phyloP scores from a whole-genome alignment of 2,329 filamentous ascomycete genomes.

The Leptographium galeiforme region DNA sequence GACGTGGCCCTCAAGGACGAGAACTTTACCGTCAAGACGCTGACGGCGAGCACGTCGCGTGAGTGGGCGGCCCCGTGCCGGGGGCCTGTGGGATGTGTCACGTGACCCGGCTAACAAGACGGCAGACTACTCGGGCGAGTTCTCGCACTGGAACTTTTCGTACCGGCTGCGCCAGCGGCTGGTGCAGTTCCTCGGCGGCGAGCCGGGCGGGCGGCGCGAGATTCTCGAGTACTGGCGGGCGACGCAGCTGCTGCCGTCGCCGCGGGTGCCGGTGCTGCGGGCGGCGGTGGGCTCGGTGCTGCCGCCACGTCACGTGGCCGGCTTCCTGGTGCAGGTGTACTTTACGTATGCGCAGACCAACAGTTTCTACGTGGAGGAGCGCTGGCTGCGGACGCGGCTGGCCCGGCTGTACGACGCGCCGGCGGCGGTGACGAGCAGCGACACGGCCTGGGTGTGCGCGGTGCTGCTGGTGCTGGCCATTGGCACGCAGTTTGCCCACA shows the following conservation, averaged over 20 bases:
- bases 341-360: conserved; percentile 34
- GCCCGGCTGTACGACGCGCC: conserved; percentile 27
- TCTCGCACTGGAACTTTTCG: conserved; percentile 40
- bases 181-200: background rate
- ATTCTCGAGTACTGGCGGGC: conserved; percentile 7
- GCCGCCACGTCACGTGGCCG: conserved; percentile 31
- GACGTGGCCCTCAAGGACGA: conserved; percentile 19
- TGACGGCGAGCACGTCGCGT: conserved; percentile 28
- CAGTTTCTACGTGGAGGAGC: conserved; percentile 32
- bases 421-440: conserved; percentile 22
- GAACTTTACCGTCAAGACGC: conserved; percentile 4
- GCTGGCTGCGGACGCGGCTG: conserved; percentile 28
- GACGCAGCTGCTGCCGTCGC: conserved; percentile 28
- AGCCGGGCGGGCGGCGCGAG: background rate
- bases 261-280: conserved; percentile 21
- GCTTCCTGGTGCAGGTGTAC: conserved; percentile 32
- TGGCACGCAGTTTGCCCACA: conserved; percentile 36
- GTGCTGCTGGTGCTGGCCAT: conserved; percentile 34
- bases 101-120: background rate
- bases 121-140: conserved; percentile 36
- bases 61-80: conserved; percentile 8
- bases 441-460: conserved; percentile 29
- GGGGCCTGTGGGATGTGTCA: too few relatives aligned
- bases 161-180: conserved; percentile 21
- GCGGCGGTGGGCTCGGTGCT: conserved; percentile 22